Evolutionary conservation across 345 rosid genomes (phyloP), one percentile per base, ranked within the genome.

Genomic region (Limnanthes douglasii): DNA sequence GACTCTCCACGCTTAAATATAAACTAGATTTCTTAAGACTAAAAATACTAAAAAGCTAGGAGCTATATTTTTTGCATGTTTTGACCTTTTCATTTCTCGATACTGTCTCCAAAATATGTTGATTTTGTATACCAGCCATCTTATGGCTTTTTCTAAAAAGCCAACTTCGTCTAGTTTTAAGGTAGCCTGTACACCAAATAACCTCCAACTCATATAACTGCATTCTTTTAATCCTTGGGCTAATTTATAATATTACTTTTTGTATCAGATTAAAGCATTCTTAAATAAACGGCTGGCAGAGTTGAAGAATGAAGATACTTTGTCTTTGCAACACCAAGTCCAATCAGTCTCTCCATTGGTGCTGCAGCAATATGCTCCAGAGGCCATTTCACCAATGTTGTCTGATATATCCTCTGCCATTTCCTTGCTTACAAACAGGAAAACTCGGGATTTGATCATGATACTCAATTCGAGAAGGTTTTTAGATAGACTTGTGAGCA

Each of bases 381-480:
- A 90, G 64, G 72, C 60, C 43, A 74, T 84, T 14, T 75, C 72
- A 61, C 61, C 68, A 32, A 79, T 84, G 84, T 41, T 74, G 33
- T 66, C 61, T 23, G 74, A 65, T 42, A 58, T 90, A 54, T 66
- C 79, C 31, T 48, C 40, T 33, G 82, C 70, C 50, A 75, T 84
- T 39, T 62, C 85, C 15, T 57, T 84, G 59, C 69, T 90, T 45
- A 79, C 98, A 43, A 77, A 77, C 52, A 69, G 65, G 61, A 90
- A 77, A 70, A 70, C 80, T 8, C 61, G 85, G 33, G 95, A 90
- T 59, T 52, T 72, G 50, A 78, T 90, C 58, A 72, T 84, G 95
- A 70, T 90, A 49, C 82, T 80, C 41, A 90, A 90, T 79, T 90
- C 95, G 54, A 90, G 53, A 64, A 77, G 98, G 98, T 90, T 74